Evolutionary conservation across 305 asterid genomes (phyloP), one percentile per base, ranked within the genome.

Genomic region (Withania somnifera): DNA sequence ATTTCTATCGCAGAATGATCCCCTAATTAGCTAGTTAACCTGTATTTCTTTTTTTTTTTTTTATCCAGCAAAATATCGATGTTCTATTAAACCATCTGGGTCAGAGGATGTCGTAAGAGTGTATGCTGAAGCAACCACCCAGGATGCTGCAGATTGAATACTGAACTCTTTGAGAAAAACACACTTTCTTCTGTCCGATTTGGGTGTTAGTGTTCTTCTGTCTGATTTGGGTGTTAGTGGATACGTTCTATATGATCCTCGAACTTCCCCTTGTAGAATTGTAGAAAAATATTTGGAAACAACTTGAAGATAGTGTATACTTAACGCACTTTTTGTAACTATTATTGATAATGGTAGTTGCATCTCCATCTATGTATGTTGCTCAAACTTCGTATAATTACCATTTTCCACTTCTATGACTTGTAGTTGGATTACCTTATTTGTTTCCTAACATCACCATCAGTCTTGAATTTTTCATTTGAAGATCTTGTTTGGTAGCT

Each of bases 31-130:
- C 42, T 73, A 73, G 6, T 73, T 15, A 73, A 4, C 17, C 17
- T 1, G 6, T 5, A 40, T 47, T 73, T 73, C 26, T 47, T 47
- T 8, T 63, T 86, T 47, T 47, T 8, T 63, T 86, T n/a, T 64
- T 38, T 61, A 64, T 54, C 32, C 91, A 95, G 99, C 89, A 40
- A 93, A 94, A 84, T 90, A 92, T 78, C 88, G 98, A 87, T 95
- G 97, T 82, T 95, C 93, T 67, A 86, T 94, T 83, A 88, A 98
- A 53, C 98, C 98, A 58, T 94, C 99, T 3, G 97, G 99, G 80
- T 94, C 99, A 7, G 98, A 95, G 89, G 98, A 95, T 38, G 98
- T 94, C 77, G 91, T 94, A 53, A 90, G 98, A 85, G 98, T 96
- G 78, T 96, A 92, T 54, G 97, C 98, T 4, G 98, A 96, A 90